A percentile compares a stretch with the other conserved stretches of the same genome.
These are phyloP conservation scores for Thoreauomyces humboldtii DNA, from an alignment of 192 early-diverging fungal genomes.

Conservation along the genomic window DNA sequence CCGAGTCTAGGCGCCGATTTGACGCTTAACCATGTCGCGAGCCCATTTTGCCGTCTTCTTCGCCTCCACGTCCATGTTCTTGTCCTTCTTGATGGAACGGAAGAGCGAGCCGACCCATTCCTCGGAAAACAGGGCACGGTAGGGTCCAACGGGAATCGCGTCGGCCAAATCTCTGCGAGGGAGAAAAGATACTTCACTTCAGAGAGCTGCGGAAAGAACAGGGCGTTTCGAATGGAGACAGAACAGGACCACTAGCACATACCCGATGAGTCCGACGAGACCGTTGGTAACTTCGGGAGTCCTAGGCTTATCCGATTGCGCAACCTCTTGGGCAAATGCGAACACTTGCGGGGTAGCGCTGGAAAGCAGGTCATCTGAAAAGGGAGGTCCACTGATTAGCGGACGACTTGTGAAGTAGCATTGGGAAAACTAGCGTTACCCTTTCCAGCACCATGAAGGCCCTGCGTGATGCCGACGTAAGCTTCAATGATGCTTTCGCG, in stretches of 20 bases:
- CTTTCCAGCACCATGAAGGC: conserved; percentile 75
- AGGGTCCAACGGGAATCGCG: conserved; percentile 73
- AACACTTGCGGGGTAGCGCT: conserved; percentile 72
- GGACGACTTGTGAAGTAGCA: no score
- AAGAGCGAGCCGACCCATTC: conserved; percentile 78
- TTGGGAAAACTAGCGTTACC: no score
- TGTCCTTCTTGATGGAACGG: conserved; percentile 71
- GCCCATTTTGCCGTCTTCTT: conserved; percentile 67
- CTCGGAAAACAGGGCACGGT: conserved; percentile 60
- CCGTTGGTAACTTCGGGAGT: conserved; percentile 65
- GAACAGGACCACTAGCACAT: conserved; percentile 10
- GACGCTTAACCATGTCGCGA: conserved; percentile 36
- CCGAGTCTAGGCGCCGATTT: conserved; percentile 19
- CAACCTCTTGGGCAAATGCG: conserved; percentile 70
- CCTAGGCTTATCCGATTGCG: conserved; percentile 54
- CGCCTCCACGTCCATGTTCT: conserved; percentile 45
- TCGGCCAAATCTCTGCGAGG: conserved; percentile 83
- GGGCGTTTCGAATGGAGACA: not conserved
- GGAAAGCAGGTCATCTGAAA: conserved; percentile 56
- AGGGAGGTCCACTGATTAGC: no score
- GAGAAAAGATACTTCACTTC: conserved; percentile 4
- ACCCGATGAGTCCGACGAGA: conserved; percentile 88
- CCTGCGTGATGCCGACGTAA: conserved; percentile 94
- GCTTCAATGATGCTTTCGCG: conserved; percentile 91
- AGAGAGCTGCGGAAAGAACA: not conserved